These are phyloP conservation scores for Cytospora schulzeri DNA, from an alignment of 2,329 filamentous ascomycete genomes.

Conservation along the genomic window DNA sequence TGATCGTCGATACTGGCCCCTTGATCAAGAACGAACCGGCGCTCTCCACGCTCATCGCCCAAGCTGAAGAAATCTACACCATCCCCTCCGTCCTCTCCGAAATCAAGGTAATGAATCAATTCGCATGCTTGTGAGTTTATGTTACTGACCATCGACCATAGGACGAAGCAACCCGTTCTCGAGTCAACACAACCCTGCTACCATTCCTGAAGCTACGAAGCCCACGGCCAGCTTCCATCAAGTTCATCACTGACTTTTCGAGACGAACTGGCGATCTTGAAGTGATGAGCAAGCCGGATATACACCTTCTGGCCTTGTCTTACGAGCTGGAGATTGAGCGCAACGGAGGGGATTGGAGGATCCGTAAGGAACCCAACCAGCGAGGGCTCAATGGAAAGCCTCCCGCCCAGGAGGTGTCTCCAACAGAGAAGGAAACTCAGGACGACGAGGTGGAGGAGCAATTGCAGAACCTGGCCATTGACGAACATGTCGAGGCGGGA, in stretches of 20 bases:
- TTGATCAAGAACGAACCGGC: slow-evolving; percentile 91
- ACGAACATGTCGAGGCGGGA: background rate
- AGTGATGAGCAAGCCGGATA: slow-evolving; percentile 85
- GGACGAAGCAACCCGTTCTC: slow-evolving; percentile 76
- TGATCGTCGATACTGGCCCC: slow-evolving; percentile 88
- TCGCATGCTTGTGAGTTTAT: background rate
- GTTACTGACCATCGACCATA: slow-evolving; percentile 54
- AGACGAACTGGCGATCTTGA: slow-evolving; percentile 85
- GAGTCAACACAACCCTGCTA: slow-evolving; percentile 80
- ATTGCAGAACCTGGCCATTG: slow-evolving; percentile 31
- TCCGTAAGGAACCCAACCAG: slow-evolving; percentile 78
- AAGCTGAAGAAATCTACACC: slow-evolving; percentile 77
- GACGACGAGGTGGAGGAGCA: slow-evolving; percentile 29
- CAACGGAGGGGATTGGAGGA: slow-evolving; percentile 85
- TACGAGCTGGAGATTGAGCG: slow-evolving; percentile 94
- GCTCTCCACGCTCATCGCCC: slow-evolving; percentile 76
- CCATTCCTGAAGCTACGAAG: slow-evolving; percentile 81
- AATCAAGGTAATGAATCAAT: slow-evolving; percentile 61
- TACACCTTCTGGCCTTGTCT: slow-evolving; percentile 84
- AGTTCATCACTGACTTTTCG: slow-evolving; percentile 81
- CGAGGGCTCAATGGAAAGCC: slow-evolving; percentile 74
- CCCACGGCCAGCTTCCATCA: slow-evolving; percentile 75
- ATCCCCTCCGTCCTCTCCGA: slow-evolving; percentile 85
- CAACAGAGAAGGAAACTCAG: slow-evolving; percentile 20
- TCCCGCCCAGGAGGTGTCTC: slow-evolving; percentile 46